phyloP scores from a whole-genome alignment of 306 rosid genomes.

The Prunus dulcis region DNA sequence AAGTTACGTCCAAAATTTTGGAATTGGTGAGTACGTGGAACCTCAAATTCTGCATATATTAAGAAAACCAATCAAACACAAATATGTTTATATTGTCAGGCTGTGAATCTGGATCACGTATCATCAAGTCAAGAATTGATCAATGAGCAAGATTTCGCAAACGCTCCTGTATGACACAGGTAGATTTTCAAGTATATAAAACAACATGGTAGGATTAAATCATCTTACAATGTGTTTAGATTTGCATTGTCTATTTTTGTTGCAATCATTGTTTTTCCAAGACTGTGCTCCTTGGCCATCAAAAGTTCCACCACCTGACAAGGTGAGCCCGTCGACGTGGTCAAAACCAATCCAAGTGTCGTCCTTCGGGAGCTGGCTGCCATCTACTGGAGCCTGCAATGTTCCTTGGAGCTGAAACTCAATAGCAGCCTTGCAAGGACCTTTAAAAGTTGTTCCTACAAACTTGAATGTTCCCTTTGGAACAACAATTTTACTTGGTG shows the following conservation, averaged over 20 bases:
- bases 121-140: too few species aligned
- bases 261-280: too few species aligned
- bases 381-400: slow-evolving; percentile 30
- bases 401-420: slow-evolving; percentile 32
- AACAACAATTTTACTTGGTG: slow-evolving; percentile 22
- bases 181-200: too few species aligned
- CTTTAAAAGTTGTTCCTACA: slow-evolving; percentile 13
- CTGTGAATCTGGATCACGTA: too few species aligned
- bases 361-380: neutral
- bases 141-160: too few species aligned
- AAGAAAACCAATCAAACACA: neutral
- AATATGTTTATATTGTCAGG: neutral
- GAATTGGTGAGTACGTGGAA: slow-evolving; percentile 33
- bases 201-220: too few species aligned
- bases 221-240: slow-evolving; percentile 26
- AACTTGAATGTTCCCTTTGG: slow-evolving; percentile 20
- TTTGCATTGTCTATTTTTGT: slow-evolving; percentile 11
- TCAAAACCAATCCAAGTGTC: slow-evolving; percentile 33
- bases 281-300: slow-evolving; percentile 36
- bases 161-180: too few species aligned
- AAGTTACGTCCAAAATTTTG: slow-evolving; percentile 15
- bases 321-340: slow-evolving; percentile 19
- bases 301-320: slow-evolving; percentile 38
- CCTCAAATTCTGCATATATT: slow-evolving; percentile 28
- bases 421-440: slow-evolving; percentile 48